A percentile compares a stretch with the other conserved stretches of the same genome.
These are phyloP conservation scores for Oemleria cerasiformis DNA, from an alignment of 306 rosid genomes.

Conservation along the genomic window DNA sequence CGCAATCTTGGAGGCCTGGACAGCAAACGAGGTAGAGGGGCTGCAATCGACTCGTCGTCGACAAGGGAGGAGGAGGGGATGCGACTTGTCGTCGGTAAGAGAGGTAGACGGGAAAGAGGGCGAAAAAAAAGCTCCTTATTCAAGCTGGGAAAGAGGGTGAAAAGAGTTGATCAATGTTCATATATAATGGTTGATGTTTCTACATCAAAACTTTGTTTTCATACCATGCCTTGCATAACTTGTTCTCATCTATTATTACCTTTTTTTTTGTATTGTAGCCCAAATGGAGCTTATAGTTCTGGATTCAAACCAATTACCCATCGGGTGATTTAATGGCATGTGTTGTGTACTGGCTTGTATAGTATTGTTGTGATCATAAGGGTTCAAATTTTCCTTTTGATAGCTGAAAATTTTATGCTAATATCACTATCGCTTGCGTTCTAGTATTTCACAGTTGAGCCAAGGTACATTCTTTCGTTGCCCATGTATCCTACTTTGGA, in stretches of 20 bases:
- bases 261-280: conserved; percentile 52
- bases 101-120: no score
- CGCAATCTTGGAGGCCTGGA: no score
- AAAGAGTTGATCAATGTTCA: no score
- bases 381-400: not conserved
- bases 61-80: no score
- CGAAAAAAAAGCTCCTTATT: no score
- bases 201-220: not conserved
- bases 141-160: no score
- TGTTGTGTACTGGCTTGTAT: conserved; percentile 27
- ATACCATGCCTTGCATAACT: not conserved
- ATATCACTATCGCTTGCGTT: conserved; percentile 57
- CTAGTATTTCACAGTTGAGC: conserved; percentile 85
- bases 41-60: no score
- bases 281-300: conserved; percentile 92
- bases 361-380: conserved; percentile 11
- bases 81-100: no score
- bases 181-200: not conserved
- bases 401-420: no score
- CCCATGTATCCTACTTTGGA: conserved; percentile 99
- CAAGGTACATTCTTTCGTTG: conserved; percentile 95
- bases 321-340: conserved; percentile 84
- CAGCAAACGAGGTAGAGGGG: no score
- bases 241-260: not conserved
- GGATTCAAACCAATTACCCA: conserved; percentile 97